Evolutionary conservation across 805 yeast species (phyloP).

Genomic region (Metschnikowia peoriensis): DNA sequence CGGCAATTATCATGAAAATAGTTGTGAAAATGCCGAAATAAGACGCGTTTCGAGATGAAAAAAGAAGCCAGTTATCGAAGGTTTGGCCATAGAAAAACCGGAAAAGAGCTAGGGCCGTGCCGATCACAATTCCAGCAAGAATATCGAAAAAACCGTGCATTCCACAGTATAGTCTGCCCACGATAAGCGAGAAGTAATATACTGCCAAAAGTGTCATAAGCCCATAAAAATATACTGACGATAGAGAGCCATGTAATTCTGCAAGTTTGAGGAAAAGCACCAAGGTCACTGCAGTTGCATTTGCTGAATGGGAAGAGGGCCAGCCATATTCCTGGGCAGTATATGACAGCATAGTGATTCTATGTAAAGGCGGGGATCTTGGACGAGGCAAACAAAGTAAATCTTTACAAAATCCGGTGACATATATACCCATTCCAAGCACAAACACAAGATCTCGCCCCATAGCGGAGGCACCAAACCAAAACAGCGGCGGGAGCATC

Average conservation of each 20-base stretch:
- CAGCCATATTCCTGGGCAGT: slow-evolving; percentile 94
- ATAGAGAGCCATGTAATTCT: slow-evolving; percentile 12
- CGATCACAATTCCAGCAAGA: slow-evolving; percentile 61
- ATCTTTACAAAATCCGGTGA: slow-evolving; percentile 79
- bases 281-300: slow-evolving; percentile 80
- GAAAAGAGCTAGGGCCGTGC: slow-evolving; percentile 49
- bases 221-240: slow-evolving; percentile 13
- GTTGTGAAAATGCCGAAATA: slow-evolving; percentile 28
- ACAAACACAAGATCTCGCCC: slow-evolving; percentile 61
- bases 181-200: slow-evolving; percentile 63
- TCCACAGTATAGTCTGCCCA: slow-evolving; percentile 91
- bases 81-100: slow-evolving; percentile 40
- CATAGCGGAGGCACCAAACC: slow-evolving; percentile 65
- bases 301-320: slow-evolving; percentile 93
- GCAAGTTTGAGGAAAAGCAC: slow-evolving; percentile 28
- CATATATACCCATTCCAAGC: slow-evolving; percentile 66
- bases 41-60: slow-evolving; percentile 22
- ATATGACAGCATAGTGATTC: slow-evolving; percentile 87
- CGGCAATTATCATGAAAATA: slow-evolving; percentile 34
- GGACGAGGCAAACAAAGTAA: slow-evolving; percentile 90
- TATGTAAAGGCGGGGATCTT: slow-evolving; percentile 81
- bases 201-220: slow-evolving; percentile 24
- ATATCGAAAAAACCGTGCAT: slow-evolving; percentile 95
- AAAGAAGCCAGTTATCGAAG: slow-evolving; percentile 48
- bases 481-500: slow-evolving; percentile 79